Base-by-base conservation (phyloP, 2,329 filamentous ascomycete species). In the Pseudocercospora ulei region DNA sequence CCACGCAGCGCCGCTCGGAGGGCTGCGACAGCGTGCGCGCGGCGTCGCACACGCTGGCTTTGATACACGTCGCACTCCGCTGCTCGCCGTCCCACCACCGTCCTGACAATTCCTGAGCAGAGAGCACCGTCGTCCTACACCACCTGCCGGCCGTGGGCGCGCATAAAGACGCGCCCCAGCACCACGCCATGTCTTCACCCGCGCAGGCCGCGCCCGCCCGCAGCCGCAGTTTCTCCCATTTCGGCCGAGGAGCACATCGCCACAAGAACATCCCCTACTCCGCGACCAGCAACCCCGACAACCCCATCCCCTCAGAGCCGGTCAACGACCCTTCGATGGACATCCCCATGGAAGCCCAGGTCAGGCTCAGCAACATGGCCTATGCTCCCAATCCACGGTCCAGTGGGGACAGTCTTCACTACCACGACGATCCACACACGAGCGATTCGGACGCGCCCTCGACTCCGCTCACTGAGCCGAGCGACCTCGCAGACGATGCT, bases 231-330 rank as follows among this genome's bases (percentile, higher is more conserved):
- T 50, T 59, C 33, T 51, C 54, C 11, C 46, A 52, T 16, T 52
- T 56, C 44, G 51, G 47, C 35, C 38, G 28, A 23, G 43, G 41
- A 23, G 44, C 42, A 18, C 57, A 58, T 44, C 54, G 50, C 35
- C 59, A 62, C 35, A 56, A 52, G 35, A 56, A 49, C 41, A 61
- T 68, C 28, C 65, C 66, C 19, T 56, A 57, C 39, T 61, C 58
- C 24, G 49, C 59, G 3, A 67, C 64, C 28, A 67, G 65, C 29
- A 64, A 68, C 46, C 65, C 66, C 1, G 46, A 64, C 52, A 62
- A 68, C 45, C 65, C 66, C 1, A 64, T 69, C 11, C 65, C 67
- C 27, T 51, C 46, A 25, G 65, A 68, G 47, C 66, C 67, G 3
- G 46, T 50, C 25, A 35, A 43, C 11, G 47, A 31, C 57, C 11